phyloP scores from a whole-genome alignment of 345 rosid genomes.

The Lagerstroemia speciosa region DNA sequence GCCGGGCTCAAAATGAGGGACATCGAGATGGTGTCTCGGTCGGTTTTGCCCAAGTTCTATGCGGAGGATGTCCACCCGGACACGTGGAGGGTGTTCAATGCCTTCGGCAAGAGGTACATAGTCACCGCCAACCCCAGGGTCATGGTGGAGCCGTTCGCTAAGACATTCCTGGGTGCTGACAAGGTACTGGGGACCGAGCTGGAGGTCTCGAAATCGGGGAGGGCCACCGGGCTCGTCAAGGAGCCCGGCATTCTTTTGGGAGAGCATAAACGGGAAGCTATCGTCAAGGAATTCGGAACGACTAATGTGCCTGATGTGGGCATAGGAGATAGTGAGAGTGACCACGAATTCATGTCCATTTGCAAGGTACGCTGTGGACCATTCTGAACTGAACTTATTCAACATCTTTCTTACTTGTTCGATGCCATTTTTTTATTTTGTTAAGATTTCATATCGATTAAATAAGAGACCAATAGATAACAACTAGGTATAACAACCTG shows the following conservation, averaged over 20 bases:
- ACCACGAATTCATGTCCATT: conserved; percentile 73
- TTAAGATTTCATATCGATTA: too few relatives aligned
- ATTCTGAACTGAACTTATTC: background rate
- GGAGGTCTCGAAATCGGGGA: conserved; percentile 56
- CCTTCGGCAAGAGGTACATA: conserved; percentile 65
- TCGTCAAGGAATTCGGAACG: conserved; percentile 48
- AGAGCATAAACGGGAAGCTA: conserved; percentile 49
- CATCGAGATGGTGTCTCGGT: conserved; percentile 68
- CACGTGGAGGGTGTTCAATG: conserved; percentile 67
- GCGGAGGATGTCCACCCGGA: conserved; percentile 86
- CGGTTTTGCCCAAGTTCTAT: conserved; percentile 74
- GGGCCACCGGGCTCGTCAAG: conserved; percentile 67
- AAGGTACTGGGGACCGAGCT: conserved; percentile 80
- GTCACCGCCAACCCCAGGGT: conserved; percentile 74
- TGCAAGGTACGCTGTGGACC: conserved; percentile 52
- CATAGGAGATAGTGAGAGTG: conserved; percentile 66
- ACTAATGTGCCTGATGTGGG: conserved; percentile 73
- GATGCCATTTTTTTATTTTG: too few relatives aligned
- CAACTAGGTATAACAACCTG: too few relatives aligned
- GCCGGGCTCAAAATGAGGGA: conserved; percentile 59
- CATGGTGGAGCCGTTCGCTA: conserved; percentile 86
- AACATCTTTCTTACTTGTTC: too few relatives aligned
- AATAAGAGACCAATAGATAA: too few relatives aligned
- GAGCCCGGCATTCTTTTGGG: conserved; percentile 64
- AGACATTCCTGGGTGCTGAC: conserved; percentile 59